Percentiles rank a stretch among this genome's conserved stretches.
Conservation (phyloP, 306 rosid species). For the Amphicarpaea edgeworthii region DNA sequence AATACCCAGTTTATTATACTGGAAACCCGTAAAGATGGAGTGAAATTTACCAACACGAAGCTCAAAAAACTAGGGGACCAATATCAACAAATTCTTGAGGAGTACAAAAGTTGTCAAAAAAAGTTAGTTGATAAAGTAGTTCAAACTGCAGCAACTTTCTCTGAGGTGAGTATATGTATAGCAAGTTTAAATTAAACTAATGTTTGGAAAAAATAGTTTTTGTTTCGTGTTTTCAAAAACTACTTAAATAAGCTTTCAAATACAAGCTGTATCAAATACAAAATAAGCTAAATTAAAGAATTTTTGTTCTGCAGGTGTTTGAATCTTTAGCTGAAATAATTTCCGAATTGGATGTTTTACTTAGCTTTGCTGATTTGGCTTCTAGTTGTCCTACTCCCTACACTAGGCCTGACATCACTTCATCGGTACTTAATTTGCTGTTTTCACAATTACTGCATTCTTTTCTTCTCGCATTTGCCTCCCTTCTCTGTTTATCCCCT, state of each 20-base stretch:
- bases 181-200: slow-evolving; percentile 7
- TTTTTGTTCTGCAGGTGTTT: slow-evolving; percentile 70
- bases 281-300: slow-evolving; percentile 35
- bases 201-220: background rate
- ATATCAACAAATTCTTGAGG: slow-evolving; percentile 81
- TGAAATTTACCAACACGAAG: slow-evolving; percentile 91
- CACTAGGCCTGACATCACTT: slow-evolving; percentile 83
- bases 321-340: slow-evolving; percentile 79
- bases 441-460: slow-evolving; percentile 23
- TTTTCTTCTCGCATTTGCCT: slow-evolving; percentile 11
- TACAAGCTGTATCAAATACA: background rate
- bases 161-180: slow-evolving; percentile 61
- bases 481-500: slow-evolving; percentile 19
- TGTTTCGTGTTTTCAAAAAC: background rate
- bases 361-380: slow-evolving; percentile 95
- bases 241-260: background rate
- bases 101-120: slow-evolving; percentile 85
- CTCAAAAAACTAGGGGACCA: slow-evolving; percentile 89
- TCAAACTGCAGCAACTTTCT: slow-evolving; percentile 76
- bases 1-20: slow-evolving; percentile 87
- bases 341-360: slow-evolving; percentile 88
- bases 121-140: slow-evolving; percentile 80
- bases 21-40: slow-evolving; percentile 98
- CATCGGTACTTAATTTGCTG: slow-evolving; percentile 63
- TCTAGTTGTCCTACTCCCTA: slow-evolving; percentile 91